phyloP scores from a whole-genome alignment of 345 rosid genomes.

The Adansonia digitata region DNA sequence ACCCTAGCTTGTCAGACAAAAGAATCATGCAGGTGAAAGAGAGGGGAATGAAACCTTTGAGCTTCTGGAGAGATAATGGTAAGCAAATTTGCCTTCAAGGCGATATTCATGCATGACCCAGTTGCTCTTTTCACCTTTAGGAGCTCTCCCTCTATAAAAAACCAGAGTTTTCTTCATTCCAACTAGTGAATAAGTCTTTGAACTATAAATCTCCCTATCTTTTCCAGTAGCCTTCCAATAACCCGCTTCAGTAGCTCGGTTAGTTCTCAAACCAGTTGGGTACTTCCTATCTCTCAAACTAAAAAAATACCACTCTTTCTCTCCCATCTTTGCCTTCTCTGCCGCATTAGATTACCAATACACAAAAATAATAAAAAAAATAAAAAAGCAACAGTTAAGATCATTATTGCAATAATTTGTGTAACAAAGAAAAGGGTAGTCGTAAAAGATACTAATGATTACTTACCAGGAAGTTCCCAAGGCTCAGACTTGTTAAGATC shows the following conservation, averaged over 20 bases:
- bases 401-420: background rate
- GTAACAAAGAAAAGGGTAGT: background rate
- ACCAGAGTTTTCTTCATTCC: slow-evolving; percentile 99
- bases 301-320: slow-evolving; percentile 94
- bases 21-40: background rate
- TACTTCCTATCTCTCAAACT: slow-evolving; percentile 79
- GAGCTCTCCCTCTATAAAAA: slow-evolving; percentile 88
- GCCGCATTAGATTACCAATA: background rate
- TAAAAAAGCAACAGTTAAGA: background rate
- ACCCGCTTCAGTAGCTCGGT: slow-evolving; percentile 93
- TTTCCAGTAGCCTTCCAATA: slow-evolving; percentile 98
- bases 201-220: slow-evolving; percentile 82
- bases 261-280: slow-evolving; percentile 89
- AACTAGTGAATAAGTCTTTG: slow-evolving; percentile 70
- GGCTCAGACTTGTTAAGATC: slow-evolving; percentile 97
- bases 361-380: background rate
- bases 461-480: slow-evolving; percentile 91
- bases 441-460: background rate
- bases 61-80: slow-evolving; percentile 65
- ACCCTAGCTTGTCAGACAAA: too few species aligned
- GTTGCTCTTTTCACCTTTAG: slow-evolving; percentile 83
- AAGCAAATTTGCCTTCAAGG: slow-evolving; percentile 88
- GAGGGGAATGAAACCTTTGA: slow-evolving; percentile 49
- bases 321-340: slow-evolving; percentile 94
- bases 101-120: slow-evolving; percentile 99